Conservation (phyloP, 1,139 yeast genomes). For the Pichia kudriavzevii region DNA sequence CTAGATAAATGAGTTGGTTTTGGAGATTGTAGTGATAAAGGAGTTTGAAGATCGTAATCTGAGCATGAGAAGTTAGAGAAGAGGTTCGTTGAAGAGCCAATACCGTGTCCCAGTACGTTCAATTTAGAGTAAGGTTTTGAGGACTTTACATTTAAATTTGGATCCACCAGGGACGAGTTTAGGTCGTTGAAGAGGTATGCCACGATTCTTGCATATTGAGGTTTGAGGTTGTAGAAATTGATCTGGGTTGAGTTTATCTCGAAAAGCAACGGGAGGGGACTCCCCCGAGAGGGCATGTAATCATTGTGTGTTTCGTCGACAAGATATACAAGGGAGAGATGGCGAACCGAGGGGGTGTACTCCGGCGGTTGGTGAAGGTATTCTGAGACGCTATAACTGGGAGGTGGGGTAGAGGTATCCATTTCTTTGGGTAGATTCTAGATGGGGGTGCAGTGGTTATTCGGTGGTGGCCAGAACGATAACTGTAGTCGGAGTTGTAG, state of each 20-base stretch:
- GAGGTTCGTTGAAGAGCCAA: slow-evolving; percentile 7
- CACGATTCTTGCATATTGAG: slow-evolving; percentile 13
- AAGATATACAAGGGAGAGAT: slow-evolving; percentile 14
- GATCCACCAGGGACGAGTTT: slow-evolving; percentile 21
- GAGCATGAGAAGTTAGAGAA: slow-evolving; percentile 1
- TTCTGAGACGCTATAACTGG: slow-evolving; percentile 3
- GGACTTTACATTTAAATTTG: slow-evolving; percentile 23
- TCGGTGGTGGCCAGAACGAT: too few relatives aligned
- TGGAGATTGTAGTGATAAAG: slow-evolving; percentile 3
- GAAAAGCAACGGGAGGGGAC: slow-evolving; percentile 20
- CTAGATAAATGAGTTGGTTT: not conserved
- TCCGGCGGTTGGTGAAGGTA: slow-evolving; percentile 11
- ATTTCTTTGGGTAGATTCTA: too few relatives aligned
- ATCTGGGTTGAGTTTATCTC: slow-evolving; percentile 28
- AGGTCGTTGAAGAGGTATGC: slow-evolving; percentile 19
- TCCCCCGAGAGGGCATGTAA: not conserved
- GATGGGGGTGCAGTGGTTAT: too few relatives aligned
- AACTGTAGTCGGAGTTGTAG: too few relatives aligned
- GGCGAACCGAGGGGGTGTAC: slow-evolving; percentile 17
- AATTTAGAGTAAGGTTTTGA: slow-evolving; percentile 3
- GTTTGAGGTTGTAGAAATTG: slow-evolving; percentile 18
- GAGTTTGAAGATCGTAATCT: too few relatives aligned
- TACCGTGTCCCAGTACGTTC: slow-evolving; percentile 9
- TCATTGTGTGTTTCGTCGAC: slow-evolving; percentile 7
- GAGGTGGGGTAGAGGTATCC: too few relatives aligned